Evolutionary conservation across 2,329 filamentous ascomycete genomes (phyloP).

Genomic region (Pseudocercospora cruenta): DNA sequence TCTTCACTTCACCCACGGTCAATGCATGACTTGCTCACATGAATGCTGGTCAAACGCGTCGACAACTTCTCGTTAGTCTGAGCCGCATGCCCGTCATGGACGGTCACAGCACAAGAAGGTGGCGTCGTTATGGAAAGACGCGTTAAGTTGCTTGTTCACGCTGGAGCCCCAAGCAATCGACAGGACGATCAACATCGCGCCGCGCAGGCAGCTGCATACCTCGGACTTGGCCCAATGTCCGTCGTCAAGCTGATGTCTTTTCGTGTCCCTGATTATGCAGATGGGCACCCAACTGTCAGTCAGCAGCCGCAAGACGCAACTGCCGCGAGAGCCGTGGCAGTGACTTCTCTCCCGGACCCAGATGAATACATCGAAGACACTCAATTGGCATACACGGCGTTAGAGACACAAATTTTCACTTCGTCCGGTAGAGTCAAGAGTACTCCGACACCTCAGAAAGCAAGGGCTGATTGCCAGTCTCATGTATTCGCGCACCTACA

Average conservation of each 20-base stretch:
- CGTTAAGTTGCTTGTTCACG: slow-evolving; percentile 47
- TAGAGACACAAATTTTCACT: slow-evolving; percentile 48
- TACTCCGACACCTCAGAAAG: neutral
- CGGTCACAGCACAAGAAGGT: neutral
- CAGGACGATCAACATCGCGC: slow-evolving; percentile 48
- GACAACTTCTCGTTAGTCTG: neutral
- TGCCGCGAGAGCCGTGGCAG: neutral
- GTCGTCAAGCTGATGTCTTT: slow-evolving; percentile 9
- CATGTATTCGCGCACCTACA: neutral
- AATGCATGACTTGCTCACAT: neutral
- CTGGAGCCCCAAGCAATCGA: slow-evolving; percentile 47
- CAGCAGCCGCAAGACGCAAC: neutral
- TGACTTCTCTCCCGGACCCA: slow-evolving; percentile 12
- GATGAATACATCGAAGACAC: slow-evolving; percentile 46
- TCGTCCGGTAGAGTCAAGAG: slow-evolving; percentile 25
- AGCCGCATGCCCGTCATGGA: slow-evolving; percentile 15
- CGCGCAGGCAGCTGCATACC: slow-evolving; percentile 47
- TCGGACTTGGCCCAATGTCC: slow-evolving; percentile 8
- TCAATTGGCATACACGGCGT: slow-evolving; percentile 44
- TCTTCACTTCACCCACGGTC: neutral
- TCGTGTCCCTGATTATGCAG: neutral
- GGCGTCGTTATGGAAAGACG: slow-evolving; percentile 19
- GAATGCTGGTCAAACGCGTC: neutral
- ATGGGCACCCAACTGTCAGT: neutral
- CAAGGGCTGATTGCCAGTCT: neutral